Base-by-base conservation (phyloP, 176 grass and related monocot genomes). In the Rhynchospora tenuis region DNA sequence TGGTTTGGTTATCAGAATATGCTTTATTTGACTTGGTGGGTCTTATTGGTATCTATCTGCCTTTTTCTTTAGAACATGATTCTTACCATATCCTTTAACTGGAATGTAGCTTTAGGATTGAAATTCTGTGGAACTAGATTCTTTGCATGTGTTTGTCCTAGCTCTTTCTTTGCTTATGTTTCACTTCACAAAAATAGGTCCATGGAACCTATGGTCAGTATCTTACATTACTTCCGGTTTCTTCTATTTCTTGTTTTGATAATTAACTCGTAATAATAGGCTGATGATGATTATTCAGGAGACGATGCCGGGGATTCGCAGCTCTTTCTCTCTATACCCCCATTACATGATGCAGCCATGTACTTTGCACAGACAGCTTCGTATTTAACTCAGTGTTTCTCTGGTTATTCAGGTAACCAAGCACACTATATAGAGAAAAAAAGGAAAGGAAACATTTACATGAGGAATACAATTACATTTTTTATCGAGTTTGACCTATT, bases 361-460 rank as follows among this genome's bases (percentile, higher is more conserved):
- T 90, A 90, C 89, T 86, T 98, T 73, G 81, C 92, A 6, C 84
- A 98, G 74, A 98, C 93, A 79, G 87, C 95, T 76, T 92, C 92
- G 15, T 94, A 91, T 85, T 89, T 98, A 70, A 89, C 87, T 8
- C 89, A 89, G 52, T 98, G 90, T 83, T 93, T 94, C 82, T 79
- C 90, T 9, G 86, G 77, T 84, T 91, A 83, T 78, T 59, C 70
- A 79, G 81, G 89, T 94, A 61, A 59, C 82, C 79, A 67, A 13
- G 20, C 59, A 73, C 44, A 73, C 16, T 44, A 3, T 45, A 83
- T 13, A 47, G 45, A 7, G 14, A 47, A 47, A 1, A 45, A 20
- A 17, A 2, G 4, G 7, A 45, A 24, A 45, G 38, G 66, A 70
- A 70, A 44, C 1, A 9, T 5, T 38, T 33, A 67, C 14, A 67